These are phyloP conservation scores for Hypoxylon intermedium DNA, from an alignment of 495 filamentous ascomycete genomes.

Conservation along the genomic window DNA sequence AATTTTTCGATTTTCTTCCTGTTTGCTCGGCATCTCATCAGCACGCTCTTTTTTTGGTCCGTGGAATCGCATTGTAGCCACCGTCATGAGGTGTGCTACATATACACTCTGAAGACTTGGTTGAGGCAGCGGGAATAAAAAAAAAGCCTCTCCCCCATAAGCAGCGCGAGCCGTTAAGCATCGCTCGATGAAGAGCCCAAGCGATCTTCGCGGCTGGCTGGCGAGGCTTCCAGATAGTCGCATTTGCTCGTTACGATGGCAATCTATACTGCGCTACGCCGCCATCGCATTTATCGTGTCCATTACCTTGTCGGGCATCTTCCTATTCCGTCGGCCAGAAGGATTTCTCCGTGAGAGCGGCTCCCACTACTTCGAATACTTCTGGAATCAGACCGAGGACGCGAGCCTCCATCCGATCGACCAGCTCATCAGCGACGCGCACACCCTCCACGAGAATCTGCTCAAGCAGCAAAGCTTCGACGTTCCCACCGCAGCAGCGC, in stretches of 20 bases:
- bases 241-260: conserved; percentile 28
- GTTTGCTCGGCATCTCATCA: neutral
- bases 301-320: conserved; percentile 28
- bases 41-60: neutral
- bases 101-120: conserved; percentile 9
- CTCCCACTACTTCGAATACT: conserved; percentile 40
- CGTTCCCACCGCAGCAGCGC: conserved; percentile 59
- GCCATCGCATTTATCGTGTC: conserved; percentile 31
- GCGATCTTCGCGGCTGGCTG: conserved; percentile 29
- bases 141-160: neutral
- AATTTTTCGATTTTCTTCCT: conserved; percentile 11
- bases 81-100: conserved; percentile 18
- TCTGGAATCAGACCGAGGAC: conserved; percentile 31
- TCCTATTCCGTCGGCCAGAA: conserved; percentile 35
- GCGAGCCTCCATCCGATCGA: conserved; percentile 54
- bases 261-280: conserved; percentile 31
- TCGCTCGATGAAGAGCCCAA: conserved; percentile 1
- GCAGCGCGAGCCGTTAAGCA: conserved; percentile 1
- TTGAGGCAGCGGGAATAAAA: conserved; percentile 2
- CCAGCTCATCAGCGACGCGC: conserved; percentile 48
- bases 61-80: neutral
- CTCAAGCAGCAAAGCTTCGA: conserved; percentile 52
- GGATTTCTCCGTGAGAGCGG: conserved; percentile 32
- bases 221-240: conserved; percentile 34
- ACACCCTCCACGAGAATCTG: conserved; percentile 43